A percentile compares a stretch with the other conserved stretches of the same genome.
Conservation (phyloP, 2,329 filamentous ascomycete genomes). For the Aspergillus oerlinghausenensis region DNA sequence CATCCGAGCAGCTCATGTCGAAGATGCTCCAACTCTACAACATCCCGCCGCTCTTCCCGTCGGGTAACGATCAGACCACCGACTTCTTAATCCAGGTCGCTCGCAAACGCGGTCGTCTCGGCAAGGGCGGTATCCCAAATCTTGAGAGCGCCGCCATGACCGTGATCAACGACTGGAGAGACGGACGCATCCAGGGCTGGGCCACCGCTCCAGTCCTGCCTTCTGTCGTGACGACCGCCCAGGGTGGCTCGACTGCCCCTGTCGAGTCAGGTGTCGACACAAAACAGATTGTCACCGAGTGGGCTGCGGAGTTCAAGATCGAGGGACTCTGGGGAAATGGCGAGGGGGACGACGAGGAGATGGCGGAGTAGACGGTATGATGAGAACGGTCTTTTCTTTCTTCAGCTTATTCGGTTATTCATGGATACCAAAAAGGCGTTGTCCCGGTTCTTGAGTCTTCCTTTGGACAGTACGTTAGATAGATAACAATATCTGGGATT, state of each 20-base stretch:
- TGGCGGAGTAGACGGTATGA: conserved; percentile 32
- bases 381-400: conserved; percentile 5
- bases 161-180: conserved; percentile 94
- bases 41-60: conserved; percentile 69
- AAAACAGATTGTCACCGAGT: conserved; percentile 84
- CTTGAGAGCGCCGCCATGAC: conserved; percentile 81
- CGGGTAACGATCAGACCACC: conserved; percentile 70
- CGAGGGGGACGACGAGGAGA: conserved; percentile 31
- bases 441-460: conserved; percentile 4
- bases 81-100: conserved; percentile 95
- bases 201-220: conserved; percentile 66
- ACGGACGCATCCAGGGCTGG: conserved; percentile 93
- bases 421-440: conserved; percentile 32
- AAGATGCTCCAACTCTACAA: conserved; percentile 82
- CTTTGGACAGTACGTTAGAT: conserved; percentile 8
- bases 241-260: conserved; percentile 26
- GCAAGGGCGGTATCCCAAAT: conserved; percentile 87
- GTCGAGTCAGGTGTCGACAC: conserved; percentile 54
- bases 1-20: conserved; percentile 66
- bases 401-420: conserved; percentile 22
- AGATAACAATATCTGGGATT: conserved; percentile 1
- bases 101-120: conserved; percentile 82
- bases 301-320: conserved; percentile 92
- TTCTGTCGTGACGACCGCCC: conserved; percentile 46
- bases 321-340: conserved; percentile 85